phyloP scores from a whole-genome alignment of 768 basidiomycete species.

The Antrodiella citrinella region DNA sequence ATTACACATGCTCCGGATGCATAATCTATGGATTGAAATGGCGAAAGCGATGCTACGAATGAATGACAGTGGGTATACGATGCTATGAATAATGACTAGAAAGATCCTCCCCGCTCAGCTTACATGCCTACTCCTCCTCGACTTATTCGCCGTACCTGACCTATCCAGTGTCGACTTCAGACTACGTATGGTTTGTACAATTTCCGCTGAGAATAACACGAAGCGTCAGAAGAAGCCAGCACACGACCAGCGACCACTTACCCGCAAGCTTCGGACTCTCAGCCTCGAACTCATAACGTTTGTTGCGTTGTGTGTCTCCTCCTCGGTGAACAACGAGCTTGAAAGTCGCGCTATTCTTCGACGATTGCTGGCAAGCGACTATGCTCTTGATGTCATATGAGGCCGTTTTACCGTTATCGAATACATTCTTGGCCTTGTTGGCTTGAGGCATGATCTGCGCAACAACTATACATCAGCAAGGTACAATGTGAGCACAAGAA shows the following conservation, averaged over 20 bases:
- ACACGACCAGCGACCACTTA: conserved; percentile 29
- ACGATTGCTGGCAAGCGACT: conserved; percentile 73
- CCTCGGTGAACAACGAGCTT: conserved; percentile 72
- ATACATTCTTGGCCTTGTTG: conserved; percentile 70
- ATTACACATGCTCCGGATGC: no score
- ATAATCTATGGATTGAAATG: background rate
- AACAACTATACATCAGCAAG: conserved; percentile 1
- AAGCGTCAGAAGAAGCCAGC: background rate
- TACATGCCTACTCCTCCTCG: conserved; percentile 56
- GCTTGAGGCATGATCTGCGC: conserved; percentile 81
- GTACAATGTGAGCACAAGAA: background rate
- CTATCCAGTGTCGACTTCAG: conserved; percentile 60
- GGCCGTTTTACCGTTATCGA: conserved; percentile 83
- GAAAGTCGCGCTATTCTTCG: conserved; percentile 75
- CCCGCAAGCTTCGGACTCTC: conserved; percentile 77
- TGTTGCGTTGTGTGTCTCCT: conserved; percentile 54
- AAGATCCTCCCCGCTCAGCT: conserved; percentile 20
- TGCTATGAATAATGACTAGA: conserved; percentile 1
- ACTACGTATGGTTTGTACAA: conserved; percentile 63
- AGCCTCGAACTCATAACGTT: conserved; percentile 96
- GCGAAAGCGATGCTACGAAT: background rate
- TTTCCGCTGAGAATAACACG: conserved; percentile 44
- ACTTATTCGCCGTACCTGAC: conserved; percentile 52
- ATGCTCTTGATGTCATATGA: conserved; percentile 91
- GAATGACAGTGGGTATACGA: background rate